Percentiles rank a stretch among this genome's conserved stretches.
phyloP scores from a whole-genome alignment of 2,329 filamentous ascomycete genomes.

The Calonectria pauciramosa region DNA sequence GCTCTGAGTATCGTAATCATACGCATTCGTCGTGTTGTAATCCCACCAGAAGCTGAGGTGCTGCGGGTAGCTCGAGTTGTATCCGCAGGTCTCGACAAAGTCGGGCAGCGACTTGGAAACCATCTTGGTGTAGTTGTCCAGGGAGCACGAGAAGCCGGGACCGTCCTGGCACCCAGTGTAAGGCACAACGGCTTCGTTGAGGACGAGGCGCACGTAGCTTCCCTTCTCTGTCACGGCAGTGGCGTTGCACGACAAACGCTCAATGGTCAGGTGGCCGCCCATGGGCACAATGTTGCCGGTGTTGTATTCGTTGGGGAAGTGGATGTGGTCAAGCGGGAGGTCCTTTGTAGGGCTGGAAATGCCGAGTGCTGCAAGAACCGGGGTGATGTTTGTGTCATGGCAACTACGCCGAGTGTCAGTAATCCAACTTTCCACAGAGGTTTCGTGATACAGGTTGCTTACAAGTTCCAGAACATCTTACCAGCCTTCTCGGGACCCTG shows the following conservation, averaged over 20 bases:
- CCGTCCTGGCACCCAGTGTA: not conserved
- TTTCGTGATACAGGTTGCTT: not conserved
- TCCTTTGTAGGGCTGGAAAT: not conserved
- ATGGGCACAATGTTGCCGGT: not conserved
- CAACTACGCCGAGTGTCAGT: not conserved
- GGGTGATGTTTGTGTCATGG: not conserved
- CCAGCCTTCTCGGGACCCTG: not conserved
- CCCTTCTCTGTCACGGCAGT: not conserved
- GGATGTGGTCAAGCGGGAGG: not conserved
- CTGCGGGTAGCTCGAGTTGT: not conserved
- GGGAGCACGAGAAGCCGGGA: not conserved
- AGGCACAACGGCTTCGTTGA: not conserved
- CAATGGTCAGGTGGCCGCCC: not conserved
- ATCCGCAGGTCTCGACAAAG: not conserved
- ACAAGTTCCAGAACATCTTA: conserved; percentile 6
- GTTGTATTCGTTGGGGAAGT: not conserved
- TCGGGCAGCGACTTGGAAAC: not conserved
- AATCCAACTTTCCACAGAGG: fast-evolving
- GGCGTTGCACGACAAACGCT: not conserved
- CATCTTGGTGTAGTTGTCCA: not conserved
- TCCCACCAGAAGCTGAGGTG: conserved; percentile 2
- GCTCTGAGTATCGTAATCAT: not conserved
- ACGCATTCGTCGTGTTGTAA: not conserved
- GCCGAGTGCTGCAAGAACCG: not conserved
- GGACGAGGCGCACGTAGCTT: not conserved